Evolutionary conservation across 2,329 filamentous ascomycete genomes (phyloP), one percentile per base, ranked within the genome.

Genomic region (Cordyceps cateniannulata): DNA sequence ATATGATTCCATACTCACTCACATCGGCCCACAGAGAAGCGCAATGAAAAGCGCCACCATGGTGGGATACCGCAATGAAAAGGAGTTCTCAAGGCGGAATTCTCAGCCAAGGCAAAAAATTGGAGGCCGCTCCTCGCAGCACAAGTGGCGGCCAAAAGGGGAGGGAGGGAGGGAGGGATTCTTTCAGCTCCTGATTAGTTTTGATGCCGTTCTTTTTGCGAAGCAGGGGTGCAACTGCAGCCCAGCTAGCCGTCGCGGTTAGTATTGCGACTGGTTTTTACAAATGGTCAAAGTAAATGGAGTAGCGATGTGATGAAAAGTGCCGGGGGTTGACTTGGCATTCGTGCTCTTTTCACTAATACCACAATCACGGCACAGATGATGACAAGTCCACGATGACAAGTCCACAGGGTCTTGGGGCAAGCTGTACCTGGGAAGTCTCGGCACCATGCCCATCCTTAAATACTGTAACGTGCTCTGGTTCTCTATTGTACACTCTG

Each of bases 11-110:
- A 27, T 27, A 18, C 44, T 10, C 44, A 27, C 35, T 20, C 18
- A 18, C 40, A 20, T 22, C 22, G 55, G 55, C 55, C 55, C 45
- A 58, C 55, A 42, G 42, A n/a, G 55, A 27, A 22, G 29, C 32
- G 40, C 20, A 56, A 18, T 38, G 38, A 29, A 42, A 50, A 42
- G 50, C 45, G 55, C 55, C 55, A 58, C 35, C 14, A 24, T 47
- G 55, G 55, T 44, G 52, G 52, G 20, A 56, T 29, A 14, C 51
- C 35, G 9, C n/a, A 20, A 49, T 16, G 14, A 40, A 25, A 27
- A 35, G 20, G 16, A 50, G 44, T 32, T n/a, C 9, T 58, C 55
- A 49, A 49, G 54, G 55, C 55, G 50, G 55, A 58, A 50, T 58
- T 42, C 22, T 58, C 55, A 58, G 55, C 55, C 55, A 22, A 32